phyloP scores from a whole-genome alignment of 1,139 yeast species.

The Kurtzmaniella natalensis region DNA sequence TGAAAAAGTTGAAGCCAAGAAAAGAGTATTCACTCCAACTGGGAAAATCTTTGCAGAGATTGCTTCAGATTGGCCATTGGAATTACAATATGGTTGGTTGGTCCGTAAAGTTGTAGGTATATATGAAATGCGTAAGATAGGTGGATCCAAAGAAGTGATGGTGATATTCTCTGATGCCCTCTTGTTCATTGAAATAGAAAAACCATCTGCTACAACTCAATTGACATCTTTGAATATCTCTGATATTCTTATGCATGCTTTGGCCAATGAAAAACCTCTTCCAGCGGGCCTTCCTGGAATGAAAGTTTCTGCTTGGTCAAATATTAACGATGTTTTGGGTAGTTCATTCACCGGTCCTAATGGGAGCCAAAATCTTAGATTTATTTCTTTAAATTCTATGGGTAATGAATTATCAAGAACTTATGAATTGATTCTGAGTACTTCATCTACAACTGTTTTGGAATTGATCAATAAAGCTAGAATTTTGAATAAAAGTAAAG shows the following conservation, averaged over 20 bases:
- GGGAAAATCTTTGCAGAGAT: slow-evolving; percentile 83
- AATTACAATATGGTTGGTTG: slow-evolving; percentile 85
- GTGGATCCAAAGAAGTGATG: slow-evolving; percentile 48
- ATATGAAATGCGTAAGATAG: slow-evolving; percentile 47
- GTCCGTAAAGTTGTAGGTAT: slow-evolving; percentile 81
- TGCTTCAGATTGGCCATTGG: slow-evolving; percentile 84
- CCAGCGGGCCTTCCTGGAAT: slow-evolving; percentile 58
- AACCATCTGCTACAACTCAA: slow-evolving; percentile 22
- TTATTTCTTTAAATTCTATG: slow-evolving; percentile 16
- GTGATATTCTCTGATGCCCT: slow-evolving; percentile 78
- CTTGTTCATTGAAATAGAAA: slow-evolving; percentile 46
- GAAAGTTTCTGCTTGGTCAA: slow-evolving; percentile 65
- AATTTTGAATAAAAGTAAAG: slow-evolving; percentile 72
- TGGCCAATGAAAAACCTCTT: slow-evolving; percentile 80
- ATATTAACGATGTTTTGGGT: slow-evolving; percentile 51
- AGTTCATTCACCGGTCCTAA: slow-evolving; percentile 35
- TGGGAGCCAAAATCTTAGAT: slow-evolving; percentile 22
- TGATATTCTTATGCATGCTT: slow-evolving; percentile 83
- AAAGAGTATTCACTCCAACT: slow-evolving; percentile 82
- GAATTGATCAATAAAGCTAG: slow-evolving; percentile 73
- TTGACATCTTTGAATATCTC: slow-evolving; percentile 59
- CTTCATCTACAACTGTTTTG: slow-evolving; percentile 39
- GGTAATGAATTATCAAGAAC: slow-evolving; percentile 18
- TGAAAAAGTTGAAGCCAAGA: slow-evolving; percentile 27
- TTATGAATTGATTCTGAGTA: slow-evolving; percentile 18